These are phyloP conservation scores for Populus hybrid DNA, from an alignment of 441 rosid species.

Conservation along the genomic window DNA sequence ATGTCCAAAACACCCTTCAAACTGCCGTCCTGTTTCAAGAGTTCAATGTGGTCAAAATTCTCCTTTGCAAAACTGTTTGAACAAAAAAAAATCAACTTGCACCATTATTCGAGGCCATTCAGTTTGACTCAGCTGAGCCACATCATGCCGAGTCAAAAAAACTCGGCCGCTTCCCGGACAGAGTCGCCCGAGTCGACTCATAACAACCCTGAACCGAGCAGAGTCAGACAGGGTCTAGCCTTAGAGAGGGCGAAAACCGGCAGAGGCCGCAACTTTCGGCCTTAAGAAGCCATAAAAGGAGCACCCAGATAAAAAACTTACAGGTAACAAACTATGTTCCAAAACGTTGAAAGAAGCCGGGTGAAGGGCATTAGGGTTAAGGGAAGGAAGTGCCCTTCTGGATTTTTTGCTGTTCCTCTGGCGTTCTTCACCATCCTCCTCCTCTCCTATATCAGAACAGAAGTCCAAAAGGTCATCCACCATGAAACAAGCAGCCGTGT, in stretches of 20 bases:
- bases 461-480: conserved; percentile 75
- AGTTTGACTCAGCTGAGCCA: conserved; percentile 33
- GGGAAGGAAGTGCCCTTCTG: conserved; percentile 21
- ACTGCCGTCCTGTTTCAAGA: background rate
- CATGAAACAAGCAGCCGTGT: conserved; percentile 45
- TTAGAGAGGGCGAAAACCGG: background rate
- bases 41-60: conserved; percentile 32
- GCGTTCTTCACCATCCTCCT: conserved; percentile 38
- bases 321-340: conserved; percentile 28
- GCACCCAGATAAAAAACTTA: conserved; percentile 30
- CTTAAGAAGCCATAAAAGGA: conserved; percentile 8
- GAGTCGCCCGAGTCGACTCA: conserved; percentile 26
- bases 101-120: conserved; percentile 36
- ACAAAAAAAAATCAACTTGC: conserved; percentile 9
- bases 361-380: conserved; percentile 16
- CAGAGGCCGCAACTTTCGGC: background rate
- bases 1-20: conserved; percentile 37
- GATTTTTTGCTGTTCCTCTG: conserved; percentile 24
- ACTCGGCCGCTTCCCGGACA: conserved; percentile 2
- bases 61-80: conserved; percentile 21
- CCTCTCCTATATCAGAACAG: conserved; percentile 47
- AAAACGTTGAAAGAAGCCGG: conserved; percentile 18
- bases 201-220: conserved; percentile 4
- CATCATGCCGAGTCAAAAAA: conserved; percentile 18
- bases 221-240: conserved; percentile 23